These are phyloP conservation scores for Tubosaeta sp. DNA, from an alignment of 768 basidiomycete genomes.

Conservation along the genomic window DNA sequence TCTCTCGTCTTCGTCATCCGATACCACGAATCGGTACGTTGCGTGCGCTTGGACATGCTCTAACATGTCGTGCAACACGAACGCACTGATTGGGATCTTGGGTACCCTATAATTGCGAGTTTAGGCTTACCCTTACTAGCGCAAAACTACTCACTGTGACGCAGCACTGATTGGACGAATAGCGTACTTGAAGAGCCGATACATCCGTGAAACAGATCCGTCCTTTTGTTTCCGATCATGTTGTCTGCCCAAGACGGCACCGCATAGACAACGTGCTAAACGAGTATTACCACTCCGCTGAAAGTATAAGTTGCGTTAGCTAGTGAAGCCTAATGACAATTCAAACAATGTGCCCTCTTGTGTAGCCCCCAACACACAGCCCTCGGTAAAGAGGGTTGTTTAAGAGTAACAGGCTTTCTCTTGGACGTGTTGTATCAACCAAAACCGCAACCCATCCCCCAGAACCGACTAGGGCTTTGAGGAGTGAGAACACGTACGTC, in stretches of 20 bases:
- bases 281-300: conserved; percentile 63
- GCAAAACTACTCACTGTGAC: conserved; percentile 49
- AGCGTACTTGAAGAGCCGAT: conserved; percentile 80
- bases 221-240: conserved; percentile 43
- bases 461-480: conserved; percentile 63
- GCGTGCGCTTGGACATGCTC: conserved; percentile 92
- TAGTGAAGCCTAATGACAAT: conserved; percentile 13
- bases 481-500: conserved; percentile 36
- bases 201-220: conserved; percentile 39
- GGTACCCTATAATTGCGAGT: conserved; percentile 25
- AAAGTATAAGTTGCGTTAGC: conserved; percentile 7
- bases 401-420: conserved; percentile 54
- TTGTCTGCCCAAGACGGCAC: conserved; percentile 73
- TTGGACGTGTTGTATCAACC: conserved; percentile 98
- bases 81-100: conserved; percentile 72
- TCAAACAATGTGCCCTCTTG: conserved; percentile 62
- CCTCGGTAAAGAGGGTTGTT: conserved; percentile 87
- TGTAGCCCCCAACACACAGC: conserved; percentile 83
- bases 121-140: neutral
- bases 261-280: conserved; percentile 72
- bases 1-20: conserved; percentile 82
- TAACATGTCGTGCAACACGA: conserved; percentile 85
- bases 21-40: conserved; percentile 84
- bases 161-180: conserved; percentile 63
- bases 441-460: conserved; percentile 29